A percentile compares a stretch with the other conserved stretches of the same genome.
Conservation (phyloP, 352 stramenopile species). For the Pythium myriotylum region DNA sequence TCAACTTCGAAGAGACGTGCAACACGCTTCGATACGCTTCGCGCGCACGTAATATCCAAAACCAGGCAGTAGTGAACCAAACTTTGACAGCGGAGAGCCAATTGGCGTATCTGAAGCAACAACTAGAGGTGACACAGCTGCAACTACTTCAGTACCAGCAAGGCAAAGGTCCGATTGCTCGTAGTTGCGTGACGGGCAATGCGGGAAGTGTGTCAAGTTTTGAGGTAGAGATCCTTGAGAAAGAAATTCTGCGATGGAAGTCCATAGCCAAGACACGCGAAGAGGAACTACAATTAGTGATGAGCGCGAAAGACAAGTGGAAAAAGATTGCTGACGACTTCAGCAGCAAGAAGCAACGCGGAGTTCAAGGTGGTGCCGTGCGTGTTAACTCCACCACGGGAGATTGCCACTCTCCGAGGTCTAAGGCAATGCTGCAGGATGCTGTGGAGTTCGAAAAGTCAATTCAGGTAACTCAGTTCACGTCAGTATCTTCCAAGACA, state of each 20-base stretch:
- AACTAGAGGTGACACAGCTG: slow-evolving; percentile 66
- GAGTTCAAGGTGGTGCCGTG: slow-evolving; percentile 6
- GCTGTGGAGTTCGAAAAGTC: slow-evolving; percentile 41
- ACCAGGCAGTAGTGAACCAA: slow-evolving; percentile 97
- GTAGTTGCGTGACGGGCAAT: background rate
- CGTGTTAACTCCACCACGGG: slow-evolving; percentile 12
- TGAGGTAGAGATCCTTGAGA: slow-evolving; percentile 24
- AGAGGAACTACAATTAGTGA: slow-evolving; percentile 50
- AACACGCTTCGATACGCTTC: slow-evolving; percentile 96
- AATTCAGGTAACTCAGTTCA: slow-evolving; percentile 26
- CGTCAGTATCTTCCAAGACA: slow-evolving; percentile 11
- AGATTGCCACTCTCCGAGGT: slow-evolving; percentile 27
- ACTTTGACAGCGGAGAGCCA: slow-evolving; percentile 91
- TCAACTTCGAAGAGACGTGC: slow-evolving; percentile 94
- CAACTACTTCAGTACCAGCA: slow-evolving; percentile 55
- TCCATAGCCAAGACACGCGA: slow-evolving; percentile 32
- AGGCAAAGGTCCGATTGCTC: slow-evolving; percentile 1
- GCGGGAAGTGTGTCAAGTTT: slow-evolving; percentile 6
- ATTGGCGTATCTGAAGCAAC: slow-evolving; percentile 60
- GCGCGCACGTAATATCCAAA: slow-evolving; percentile 98
- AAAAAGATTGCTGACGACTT: slow-evolving; percentile 58
- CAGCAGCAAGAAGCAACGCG: slow-evolving; percentile 27
- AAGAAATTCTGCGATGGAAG: slow-evolving; percentile 39
- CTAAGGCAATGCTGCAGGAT: slow-evolving; percentile 32
- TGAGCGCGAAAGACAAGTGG: slow-evolving; percentile 67